These are phyloP conservation scores for Symmetrospora coprosmae DNA, from an alignment of 768 basidiomycete genomes.

Conservation along the genomic window DNA sequence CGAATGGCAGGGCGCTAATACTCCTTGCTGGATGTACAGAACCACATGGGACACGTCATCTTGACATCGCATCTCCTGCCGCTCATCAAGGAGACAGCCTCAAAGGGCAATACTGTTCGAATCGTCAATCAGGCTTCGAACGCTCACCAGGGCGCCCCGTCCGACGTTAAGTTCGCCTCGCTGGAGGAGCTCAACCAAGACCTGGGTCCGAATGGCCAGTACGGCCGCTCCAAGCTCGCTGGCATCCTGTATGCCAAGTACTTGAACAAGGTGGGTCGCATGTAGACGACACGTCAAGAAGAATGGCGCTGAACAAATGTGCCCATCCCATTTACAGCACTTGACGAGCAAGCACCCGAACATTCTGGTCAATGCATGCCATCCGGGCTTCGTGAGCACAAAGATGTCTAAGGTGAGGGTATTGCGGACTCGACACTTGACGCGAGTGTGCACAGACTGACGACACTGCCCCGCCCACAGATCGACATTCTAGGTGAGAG, in stretches of 20 bases:
- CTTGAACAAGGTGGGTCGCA: too few species aligned
- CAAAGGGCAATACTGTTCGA: slow-evolving; percentile 5
- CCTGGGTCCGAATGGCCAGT: slow-evolving; percentile 18
- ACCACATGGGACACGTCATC: slow-evolving; percentile 23
- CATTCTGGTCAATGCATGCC: slow-evolving; percentile 22
- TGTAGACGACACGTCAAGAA: too few species aligned
- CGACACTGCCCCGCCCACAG: too few species aligned
- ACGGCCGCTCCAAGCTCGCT: slow-evolving; percentile 18
- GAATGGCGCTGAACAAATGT: too few species aligned
- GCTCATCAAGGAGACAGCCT: slow-evolving; percentile 18
- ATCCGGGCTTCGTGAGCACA: slow-evolving; percentile 20
- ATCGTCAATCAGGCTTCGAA: slow-evolving; percentile 20
- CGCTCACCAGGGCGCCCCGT: slow-evolving; percentile 21
- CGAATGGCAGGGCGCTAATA: neutral
- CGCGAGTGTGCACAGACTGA: neutral
- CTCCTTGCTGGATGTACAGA: neutral
- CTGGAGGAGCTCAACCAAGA: slow-evolving; percentile 22
- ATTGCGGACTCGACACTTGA: neutral
- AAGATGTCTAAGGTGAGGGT: neutral
- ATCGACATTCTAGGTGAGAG: too few species aligned
- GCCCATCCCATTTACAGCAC: too few species aligned
- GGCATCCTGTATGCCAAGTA: slow-evolving; percentile 19
- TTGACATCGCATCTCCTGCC: slow-evolving; percentile 18
- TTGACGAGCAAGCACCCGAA: slow-evolving; percentile 6
- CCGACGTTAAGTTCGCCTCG: slow-evolving; percentile 18